phyloP scores from a whole-genome alignment of 2,329 filamentous ascomycete genomes.

The Sarocladiaceae sp. region DNA sequence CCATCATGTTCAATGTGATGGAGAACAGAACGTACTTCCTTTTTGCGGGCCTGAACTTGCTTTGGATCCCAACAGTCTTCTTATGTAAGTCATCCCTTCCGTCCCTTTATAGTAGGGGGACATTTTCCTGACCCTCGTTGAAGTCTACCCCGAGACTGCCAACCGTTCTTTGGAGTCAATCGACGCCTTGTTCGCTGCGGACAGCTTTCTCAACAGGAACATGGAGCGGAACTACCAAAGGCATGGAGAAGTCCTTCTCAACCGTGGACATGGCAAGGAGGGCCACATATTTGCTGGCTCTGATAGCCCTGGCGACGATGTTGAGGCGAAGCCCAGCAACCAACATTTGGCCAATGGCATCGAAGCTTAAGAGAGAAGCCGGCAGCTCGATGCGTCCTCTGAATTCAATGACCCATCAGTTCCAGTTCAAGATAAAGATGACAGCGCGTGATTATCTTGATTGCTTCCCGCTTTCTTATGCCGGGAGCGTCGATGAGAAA shows the following conservation, averaged over 20 bases:
- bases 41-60: constrained; percentile 43
- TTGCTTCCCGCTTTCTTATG: too few relatives aligned
- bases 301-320: neutral
- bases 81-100: constrained; percentile 21
- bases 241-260: neutral
- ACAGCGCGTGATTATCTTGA: too few relatives aligned
- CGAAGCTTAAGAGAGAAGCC: neutral
- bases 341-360: neutral
- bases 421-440: too few relatives aligned
- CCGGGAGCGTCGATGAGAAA: too few relatives aligned
- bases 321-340: neutral
- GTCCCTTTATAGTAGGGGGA: too few relatives aligned
- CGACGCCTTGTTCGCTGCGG: constrained; percentile 40
- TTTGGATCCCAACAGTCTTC: constrained; percentile 44
- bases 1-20: constrained; percentile 43
- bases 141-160: constrained; percentile 36
- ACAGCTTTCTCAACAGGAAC: constrained; percentile 26
- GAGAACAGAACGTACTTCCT: constrained; percentile 44
- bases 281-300: neutral
- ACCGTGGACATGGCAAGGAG: neutral
- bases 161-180: constrained; percentile 45
- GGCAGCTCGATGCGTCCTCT: too few relatives aligned
- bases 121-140: constrained; percentile 18
- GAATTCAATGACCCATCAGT: too few relatives aligned
- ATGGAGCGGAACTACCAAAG: neutral